Conservation (phyloP, 2,329 filamentous ascomycete genomes). For the Xylariaceae sp. region DNA sequence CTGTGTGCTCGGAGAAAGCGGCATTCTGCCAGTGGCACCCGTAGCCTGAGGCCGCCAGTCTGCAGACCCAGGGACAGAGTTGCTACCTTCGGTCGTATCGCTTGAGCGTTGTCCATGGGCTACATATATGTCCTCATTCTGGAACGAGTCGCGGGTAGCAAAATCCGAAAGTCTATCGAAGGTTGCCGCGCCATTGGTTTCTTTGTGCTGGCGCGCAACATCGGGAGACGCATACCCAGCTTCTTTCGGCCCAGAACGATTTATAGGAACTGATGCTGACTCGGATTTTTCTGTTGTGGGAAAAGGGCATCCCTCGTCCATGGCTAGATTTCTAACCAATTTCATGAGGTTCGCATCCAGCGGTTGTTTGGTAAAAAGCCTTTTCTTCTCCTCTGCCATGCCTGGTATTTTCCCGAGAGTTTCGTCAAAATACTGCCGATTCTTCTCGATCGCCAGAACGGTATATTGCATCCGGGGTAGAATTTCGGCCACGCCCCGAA, state of each 20-base stretch:
- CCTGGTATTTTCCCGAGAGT: constrained; percentile 61
- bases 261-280: constrained; percentile 22
- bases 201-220: constrained; percentile 37
- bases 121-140: constrained; percentile 33
- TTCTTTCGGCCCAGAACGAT: constrained; percentile 30
- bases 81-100: constrained; percentile 59
- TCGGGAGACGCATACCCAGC: constrained; percentile 25
- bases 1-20: constrained; percentile 60
- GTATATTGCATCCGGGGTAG: constrained; percentile 82
- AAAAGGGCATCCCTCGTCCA: constrained; percentile 23
- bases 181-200: constrained; percentile 41
- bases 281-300: constrained; percentile 19
- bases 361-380: constrained; percentile 39
- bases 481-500: constrained; percentile 80
- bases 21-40: constrained; percentile 60
- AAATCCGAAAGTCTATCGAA: constrained; percentile 48
- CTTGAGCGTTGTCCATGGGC: constrained; percentile 50
- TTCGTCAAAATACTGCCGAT: constrained; percentile 69
- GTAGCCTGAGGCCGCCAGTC: constrained; percentile 62
- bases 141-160: constrained; percentile 48
- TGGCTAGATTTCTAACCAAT: constrained; percentile 42
- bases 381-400: constrained; percentile 39
- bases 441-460: constrained; percentile 73
- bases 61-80: constrained; percentile 48
- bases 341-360: constrained; percentile 37